Evolutionary conservation across 148 eudicot genomes (phyloP), one percentile per base, ranked within the genome.

Genomic region (Cornus florida): DNA sequence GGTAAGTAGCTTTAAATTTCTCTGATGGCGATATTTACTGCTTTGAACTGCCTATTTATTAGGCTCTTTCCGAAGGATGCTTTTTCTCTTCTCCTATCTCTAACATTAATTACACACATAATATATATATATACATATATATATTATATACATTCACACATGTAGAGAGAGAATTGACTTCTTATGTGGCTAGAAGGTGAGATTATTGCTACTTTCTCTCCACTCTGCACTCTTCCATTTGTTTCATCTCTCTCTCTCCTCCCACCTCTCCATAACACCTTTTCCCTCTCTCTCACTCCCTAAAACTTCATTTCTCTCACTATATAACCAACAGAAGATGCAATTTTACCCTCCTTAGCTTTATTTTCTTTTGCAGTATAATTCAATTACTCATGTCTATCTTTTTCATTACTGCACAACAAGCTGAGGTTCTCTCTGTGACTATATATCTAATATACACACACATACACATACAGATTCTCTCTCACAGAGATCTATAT

Each of bases 151-250:
- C 10, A 9, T 57, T 8, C 22, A 62, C 4, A 62, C 6, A 19
- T 20, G 7, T 3, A 62, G 66, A 62, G 24, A 62, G 66, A 62
- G 66, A 62, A n/a, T 17, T 62, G 23, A 62, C 66, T 43, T 43
- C 79, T 71, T 66, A 31, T 22, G 62, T 69, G 57, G 53, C 38
- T 59, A 33, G 79, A 43, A 43, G 70, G 65, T 74, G 74, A 67
- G 67, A 43, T 78, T 16, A 46, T 10, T 71, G 32, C 38, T 43
- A 11, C 65, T 62, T 39, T 57, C 46, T 33, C 28, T 76, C 12
- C 59, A 10, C 64, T 65, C 74, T 72, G 11, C 33, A 32, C 7
- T 59, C 66, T 39, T 28, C 32, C 13, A 23, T 59, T 35, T 43
- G 4, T 43, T 43, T 19, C 23, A 28, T 20, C 23, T 62, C 24